phyloP scores from a whole-genome alignment of 345 rosid species.

The Eucalyptus sideroxylon region DNA sequence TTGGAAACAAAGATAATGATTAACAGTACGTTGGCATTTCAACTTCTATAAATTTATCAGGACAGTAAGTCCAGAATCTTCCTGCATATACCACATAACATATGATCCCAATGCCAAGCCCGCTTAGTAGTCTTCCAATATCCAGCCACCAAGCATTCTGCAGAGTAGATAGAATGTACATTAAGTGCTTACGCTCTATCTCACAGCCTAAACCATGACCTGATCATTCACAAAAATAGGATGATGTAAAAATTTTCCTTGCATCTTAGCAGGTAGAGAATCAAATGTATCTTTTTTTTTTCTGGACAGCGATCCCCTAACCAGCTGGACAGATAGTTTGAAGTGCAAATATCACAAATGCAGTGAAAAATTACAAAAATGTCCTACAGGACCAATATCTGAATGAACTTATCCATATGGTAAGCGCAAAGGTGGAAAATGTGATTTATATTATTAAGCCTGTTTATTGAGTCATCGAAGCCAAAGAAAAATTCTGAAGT shows the following conservation, averaged over 20 bases:
- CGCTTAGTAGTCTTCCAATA: slow-evolving; percentile 12
- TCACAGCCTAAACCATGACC: background rate
- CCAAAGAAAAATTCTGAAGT: background rate
- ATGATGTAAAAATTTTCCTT: background rate
- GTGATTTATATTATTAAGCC: background rate
- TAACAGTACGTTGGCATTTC: background rate
- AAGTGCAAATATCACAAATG: background rate
- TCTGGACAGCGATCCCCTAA: background rate
- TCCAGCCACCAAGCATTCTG: slow-evolving; percentile 22
- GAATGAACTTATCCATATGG: background rate
- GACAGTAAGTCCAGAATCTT: background rate
- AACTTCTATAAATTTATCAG: background rate
- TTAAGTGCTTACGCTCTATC: background rate
- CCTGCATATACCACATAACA: slow-evolving; percentile 15
- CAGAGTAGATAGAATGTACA: background rate
- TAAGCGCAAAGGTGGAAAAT: background rate
- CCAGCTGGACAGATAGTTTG: background rate
- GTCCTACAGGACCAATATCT: background rate
- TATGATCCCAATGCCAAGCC: slow-evolving; percentile 19
- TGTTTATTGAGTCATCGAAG: background rate
- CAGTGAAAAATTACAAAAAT: background rate
- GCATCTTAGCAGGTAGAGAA: background rate
- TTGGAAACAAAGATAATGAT: background rate
- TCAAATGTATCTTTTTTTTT: background rate
- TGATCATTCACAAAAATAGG: background rate